Conservation (phyloP, 352 stramenopile species). For the Pythium brachiatum region DNA sequence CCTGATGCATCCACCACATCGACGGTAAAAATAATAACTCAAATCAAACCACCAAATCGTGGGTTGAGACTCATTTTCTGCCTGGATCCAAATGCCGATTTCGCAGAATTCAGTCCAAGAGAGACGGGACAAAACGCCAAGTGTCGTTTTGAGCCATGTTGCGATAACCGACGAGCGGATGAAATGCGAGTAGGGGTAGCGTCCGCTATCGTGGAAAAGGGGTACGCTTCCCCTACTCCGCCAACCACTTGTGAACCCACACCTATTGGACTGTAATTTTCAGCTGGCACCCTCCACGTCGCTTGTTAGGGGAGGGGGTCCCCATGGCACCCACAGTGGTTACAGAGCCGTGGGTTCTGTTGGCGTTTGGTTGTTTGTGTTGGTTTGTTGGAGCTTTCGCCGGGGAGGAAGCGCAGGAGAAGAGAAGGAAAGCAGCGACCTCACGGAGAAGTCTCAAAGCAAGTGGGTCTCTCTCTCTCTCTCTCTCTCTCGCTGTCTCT, state of each 20-base stretch:
- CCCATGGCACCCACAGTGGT: background rate
- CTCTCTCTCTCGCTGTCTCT: background rate
- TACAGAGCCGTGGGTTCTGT: conserved; percentile 2
- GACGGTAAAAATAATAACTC: background rate
- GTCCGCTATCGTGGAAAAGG: background rate
- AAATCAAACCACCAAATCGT: background rate
- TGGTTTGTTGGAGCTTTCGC: background rate
- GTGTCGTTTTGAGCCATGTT: too few relatives aligned
- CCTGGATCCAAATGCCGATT: background rate
- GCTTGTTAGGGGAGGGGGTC: background rate
- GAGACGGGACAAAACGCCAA: background rate
- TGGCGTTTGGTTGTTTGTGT: background rate
- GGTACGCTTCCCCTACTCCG: background rate
- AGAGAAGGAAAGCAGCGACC: conserved; percentile 1
- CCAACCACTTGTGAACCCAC: background rate
- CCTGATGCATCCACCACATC: background rate
- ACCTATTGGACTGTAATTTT: background rate
- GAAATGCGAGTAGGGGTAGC: background rate
- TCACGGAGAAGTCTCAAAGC: background rate
- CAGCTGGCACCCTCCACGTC: background rate
- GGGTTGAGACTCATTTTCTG: conserved; percentile 2
- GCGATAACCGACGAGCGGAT: background rate
- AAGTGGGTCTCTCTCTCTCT: background rate
- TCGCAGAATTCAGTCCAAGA: background rate
- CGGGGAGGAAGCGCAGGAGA: background rate